These are phyloP conservation scores for Gentiana macrophylla DNA, from an alignment of 257 asterid species.

Conservation along the genomic window DNA sequence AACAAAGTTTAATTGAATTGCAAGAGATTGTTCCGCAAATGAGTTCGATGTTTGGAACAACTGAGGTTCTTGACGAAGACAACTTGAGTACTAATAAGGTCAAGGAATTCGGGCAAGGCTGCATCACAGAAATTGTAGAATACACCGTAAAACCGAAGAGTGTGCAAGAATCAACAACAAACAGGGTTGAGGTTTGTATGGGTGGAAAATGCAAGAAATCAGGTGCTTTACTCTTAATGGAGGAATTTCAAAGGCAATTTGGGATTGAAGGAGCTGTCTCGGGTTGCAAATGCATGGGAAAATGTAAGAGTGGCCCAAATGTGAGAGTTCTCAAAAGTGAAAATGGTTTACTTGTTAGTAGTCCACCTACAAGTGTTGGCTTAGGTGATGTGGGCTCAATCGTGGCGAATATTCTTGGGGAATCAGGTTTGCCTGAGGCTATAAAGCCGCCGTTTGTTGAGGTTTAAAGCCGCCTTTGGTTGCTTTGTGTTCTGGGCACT, in stretches of 20 bases:
- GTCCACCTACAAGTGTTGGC: conserved; percentile 34
- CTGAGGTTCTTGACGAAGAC: background rate
- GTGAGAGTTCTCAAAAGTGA: conserved; percentile 33
- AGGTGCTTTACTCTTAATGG: conserved; percentile 44
- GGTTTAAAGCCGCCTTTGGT: no score
- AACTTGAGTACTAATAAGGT: background rate
- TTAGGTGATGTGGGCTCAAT: conserved; percentile 61
- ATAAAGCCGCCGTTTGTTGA: no score
- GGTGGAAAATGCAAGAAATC: conserved; percentile 92
- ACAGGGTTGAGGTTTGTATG: conserved; percentile 75
- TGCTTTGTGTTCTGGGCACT: no score
- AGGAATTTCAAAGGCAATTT: conserved; percentile 37
- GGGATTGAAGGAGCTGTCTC: conserved; percentile 57
- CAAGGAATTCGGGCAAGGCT: conserved; percentile 1
- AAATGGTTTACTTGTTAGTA: background rate
- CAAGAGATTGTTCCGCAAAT: background rate
- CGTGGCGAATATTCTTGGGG: conserved; percentile 38
- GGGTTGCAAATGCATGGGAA: conserved; percentile 93
- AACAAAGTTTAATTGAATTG: background rate
- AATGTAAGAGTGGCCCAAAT: conserved; percentile 74
- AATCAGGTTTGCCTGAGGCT: no score
- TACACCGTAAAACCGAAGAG: background rate
- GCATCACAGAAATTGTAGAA: conserved; percentile 2
- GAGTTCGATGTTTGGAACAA: conserved; percentile 1
- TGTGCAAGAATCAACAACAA: conserved; percentile 6